Percentiles rank a stretch among this genome's conserved stretches.
These are phyloP conservation scores for Chlamydomonas applanata DNA, from an alignment of 139 green algal genomes.

Conservation along the genomic window DNA sequence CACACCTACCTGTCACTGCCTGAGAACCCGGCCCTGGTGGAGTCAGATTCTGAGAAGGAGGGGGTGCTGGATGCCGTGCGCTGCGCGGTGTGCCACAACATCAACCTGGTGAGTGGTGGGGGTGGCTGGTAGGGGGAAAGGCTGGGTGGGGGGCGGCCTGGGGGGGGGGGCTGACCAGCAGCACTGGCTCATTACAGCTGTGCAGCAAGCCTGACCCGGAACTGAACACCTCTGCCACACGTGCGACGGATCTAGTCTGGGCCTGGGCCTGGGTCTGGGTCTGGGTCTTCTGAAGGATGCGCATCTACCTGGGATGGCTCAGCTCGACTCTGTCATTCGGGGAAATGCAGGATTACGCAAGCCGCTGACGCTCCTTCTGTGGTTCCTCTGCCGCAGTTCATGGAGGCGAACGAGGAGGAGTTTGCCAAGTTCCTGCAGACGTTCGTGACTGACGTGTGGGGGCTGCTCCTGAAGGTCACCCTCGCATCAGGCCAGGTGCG, in stretches of 20 bases:
- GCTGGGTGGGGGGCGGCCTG: no score
- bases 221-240: no score
- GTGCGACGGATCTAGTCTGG: no score
- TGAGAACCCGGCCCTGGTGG: constrained; percentile 55
- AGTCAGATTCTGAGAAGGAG: constrained; percentile 71
- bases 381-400: constrained; percentile 67
- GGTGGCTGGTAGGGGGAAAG: neutral
- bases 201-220: no score
- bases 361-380: constrained; percentile 1
- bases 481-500: constrained; percentile 51
- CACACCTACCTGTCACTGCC: constrained; percentile 70
- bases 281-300: no score
- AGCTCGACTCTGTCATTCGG: no score
- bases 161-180: no score
- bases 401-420: constrained; percentile 96
- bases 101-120: constrained; percentile 22
- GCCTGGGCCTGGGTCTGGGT: no score
- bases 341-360: no score
- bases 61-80: constrained; percentile 55
- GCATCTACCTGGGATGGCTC: no score
- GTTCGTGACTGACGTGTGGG: constrained; percentile 86
- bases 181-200: neutral
- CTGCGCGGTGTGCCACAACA: constrained; percentile 25
- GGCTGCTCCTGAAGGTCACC: constrained; percentile 69
- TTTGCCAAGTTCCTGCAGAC: constrained; percentile 85